Conservation (phyloP, 352 stramenopile genomes). For the Phytophthora megakarya region DNA sequence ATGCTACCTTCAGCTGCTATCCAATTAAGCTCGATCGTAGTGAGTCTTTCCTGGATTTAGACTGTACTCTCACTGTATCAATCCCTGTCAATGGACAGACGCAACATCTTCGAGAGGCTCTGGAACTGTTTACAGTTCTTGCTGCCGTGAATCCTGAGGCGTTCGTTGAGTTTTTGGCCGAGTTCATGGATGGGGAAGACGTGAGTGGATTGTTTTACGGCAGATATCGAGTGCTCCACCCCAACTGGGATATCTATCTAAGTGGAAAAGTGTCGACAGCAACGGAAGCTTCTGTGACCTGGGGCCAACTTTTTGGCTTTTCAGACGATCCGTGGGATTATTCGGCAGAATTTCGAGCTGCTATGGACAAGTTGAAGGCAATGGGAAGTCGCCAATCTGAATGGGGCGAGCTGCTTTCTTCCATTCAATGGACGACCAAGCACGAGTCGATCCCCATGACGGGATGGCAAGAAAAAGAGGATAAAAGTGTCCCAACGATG, state of each 20-base stretch:
- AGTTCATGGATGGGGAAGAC: not conserved
- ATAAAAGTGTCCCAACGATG: not conserved
- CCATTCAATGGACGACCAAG: not conserved
- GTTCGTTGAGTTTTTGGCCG: not conserved
- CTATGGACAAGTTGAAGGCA: not conserved
- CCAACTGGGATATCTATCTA: not conserved
- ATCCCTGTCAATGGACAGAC: not conserved
- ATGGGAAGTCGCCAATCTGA: not conserved
- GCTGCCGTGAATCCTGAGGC: not conserved
- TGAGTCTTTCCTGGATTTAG: not conserved
- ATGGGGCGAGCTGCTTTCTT: not conserved
- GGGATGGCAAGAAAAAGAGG: not conserved
- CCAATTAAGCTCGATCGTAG: not conserved
- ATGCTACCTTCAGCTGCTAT: not conserved
- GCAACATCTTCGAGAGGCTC: not conserved
- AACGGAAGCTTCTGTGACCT: not conserved
- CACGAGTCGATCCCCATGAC: not conserved
- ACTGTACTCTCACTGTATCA: not conserved
- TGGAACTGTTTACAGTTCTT: conserved; percentile 1
- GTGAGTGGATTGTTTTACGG: not conserved
- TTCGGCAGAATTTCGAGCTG: not conserved
- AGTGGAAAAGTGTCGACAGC: not conserved
- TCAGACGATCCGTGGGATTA: not conserved
- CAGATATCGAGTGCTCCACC: not conserved
- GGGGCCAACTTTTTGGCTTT: not conserved